Conservation (phyloP, 352 stramenopile genomes). For the Globisporangium paroecandrum region DNA sequence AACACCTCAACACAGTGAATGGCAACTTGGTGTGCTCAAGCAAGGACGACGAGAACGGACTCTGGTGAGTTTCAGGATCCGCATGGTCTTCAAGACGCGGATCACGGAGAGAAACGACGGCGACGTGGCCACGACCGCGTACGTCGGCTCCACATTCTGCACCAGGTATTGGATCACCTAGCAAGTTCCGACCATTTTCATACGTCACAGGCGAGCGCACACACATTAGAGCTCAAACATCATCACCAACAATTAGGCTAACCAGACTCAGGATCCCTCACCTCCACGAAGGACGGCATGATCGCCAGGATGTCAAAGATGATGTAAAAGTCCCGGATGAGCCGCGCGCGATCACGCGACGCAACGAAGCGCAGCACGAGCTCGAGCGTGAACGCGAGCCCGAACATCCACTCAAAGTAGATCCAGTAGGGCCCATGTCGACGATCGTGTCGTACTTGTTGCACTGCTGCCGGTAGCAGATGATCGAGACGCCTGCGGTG, state of each 20-base stretch:
- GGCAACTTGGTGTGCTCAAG: too few relatives aligned
- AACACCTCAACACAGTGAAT: background rate
- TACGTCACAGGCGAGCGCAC: background rate
- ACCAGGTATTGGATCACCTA: constrained; percentile 31
- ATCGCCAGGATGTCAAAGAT: constrained; percentile 64
- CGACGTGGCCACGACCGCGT: constrained; percentile 55
- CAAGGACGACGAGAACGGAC: constrained; percentile 20
- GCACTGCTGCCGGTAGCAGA: constrained; percentile 60
- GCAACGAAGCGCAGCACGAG: constrained; percentile 56
- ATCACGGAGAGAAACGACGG: constrained; percentile 67
- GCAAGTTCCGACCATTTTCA: background rate
- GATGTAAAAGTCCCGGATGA: constrained; percentile 60
- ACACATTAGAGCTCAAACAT: background rate
- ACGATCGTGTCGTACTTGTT: constrained; percentile 28
- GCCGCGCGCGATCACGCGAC: constrained; percentile 27
- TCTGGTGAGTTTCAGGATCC: constrained; percentile 67
- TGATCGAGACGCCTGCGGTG: constrained; percentile 19
- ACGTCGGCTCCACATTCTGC: constrained; percentile 35
- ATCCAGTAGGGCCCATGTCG: constrained; percentile 78
- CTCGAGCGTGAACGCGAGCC: constrained; percentile 52
- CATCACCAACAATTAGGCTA: background rate
- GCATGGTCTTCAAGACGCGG: constrained; percentile 66
- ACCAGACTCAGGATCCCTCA: constrained; percentile 14
- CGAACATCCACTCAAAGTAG: constrained; percentile 72
- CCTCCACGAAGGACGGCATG: constrained; percentile 62